Base-by-base conservation (phyloP, 768 basidiomycete species). In the Pisolithus sp. region DNA sequence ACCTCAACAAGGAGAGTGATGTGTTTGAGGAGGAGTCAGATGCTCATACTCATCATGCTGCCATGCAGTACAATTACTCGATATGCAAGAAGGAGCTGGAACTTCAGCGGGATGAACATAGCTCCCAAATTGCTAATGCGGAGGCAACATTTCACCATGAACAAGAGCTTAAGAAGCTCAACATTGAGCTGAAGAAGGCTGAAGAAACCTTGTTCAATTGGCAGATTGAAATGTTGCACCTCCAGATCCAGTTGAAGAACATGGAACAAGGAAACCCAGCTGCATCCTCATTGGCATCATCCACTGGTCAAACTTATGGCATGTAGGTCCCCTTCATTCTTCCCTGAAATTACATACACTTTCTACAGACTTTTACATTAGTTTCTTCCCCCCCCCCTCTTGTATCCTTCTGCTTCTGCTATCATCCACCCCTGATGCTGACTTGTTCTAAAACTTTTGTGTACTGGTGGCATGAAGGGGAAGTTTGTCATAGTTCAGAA, bases 21-120 rank as follows among this genome's bases (percentile, higher is more conserved):
- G 21, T 18, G 8, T 38, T 51, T 24, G 24, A 51, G 23, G 20
- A 24, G n/a, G 44, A 20, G 4, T 4, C 36, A 17, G 34, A 30
- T 9, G 9, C 24, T 5, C 5, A 13, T 20, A 15, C 39, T 17
- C 37, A n/a, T 10, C 17, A 5, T 12, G 34, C 13, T 30, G 40
- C 45, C 12, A 9, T 54, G 20, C 2, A 8, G 13, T 18, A 36
- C 10, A 48, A 54, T 8, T 54, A 51, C 17, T 7, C 4, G 3
- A 20, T 54, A 37, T 12, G 24, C 30, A 54, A 50, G 10, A 26
- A 54, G 23, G 46, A 54, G 17, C 49, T 54, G 1, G 41, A 51
- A 3, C 41, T 48, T 1, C 50, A 54, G 31, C 46, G 37, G 21
- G 31, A 48, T 2, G 52, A 45, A 36, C 46, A 46, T 17, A 52